phyloP scores from a whole-genome alignment of 2,329 filamentous ascomycete species.

The Aspergillus japonicus region DNA sequence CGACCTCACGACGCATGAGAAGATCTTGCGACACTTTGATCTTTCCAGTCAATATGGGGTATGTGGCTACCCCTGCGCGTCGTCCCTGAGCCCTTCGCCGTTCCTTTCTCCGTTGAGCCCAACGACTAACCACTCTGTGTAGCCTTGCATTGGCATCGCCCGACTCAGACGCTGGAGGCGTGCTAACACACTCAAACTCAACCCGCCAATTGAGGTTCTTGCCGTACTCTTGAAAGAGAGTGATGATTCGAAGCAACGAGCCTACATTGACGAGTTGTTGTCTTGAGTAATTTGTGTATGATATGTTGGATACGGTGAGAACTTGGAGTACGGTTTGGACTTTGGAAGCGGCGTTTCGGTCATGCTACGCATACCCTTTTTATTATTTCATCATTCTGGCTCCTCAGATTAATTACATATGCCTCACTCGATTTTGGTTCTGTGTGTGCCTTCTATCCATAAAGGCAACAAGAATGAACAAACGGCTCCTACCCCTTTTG shows the following conservation, averaged over 20 bases:
- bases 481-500: background rate
- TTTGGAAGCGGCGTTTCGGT: conserved; percentile 13
- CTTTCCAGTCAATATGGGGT: conserved; percentile 89
- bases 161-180: conserved; percentile 84
- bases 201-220: conserved; percentile 85
- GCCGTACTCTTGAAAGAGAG: conserved; percentile 72
- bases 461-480: no score
- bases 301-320: background rate
- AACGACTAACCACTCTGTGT: conserved; percentile 8
- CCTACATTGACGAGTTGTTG: conserved; percentile 57
- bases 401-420: background rate
- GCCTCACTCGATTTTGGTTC: background rate
- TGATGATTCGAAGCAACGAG: conserved; percentile 53
- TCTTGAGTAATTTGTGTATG: conserved; percentile 24
- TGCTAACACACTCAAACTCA: conserved; percentile 76
- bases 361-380: conserved; percentile 14
- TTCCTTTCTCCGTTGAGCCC: background rate
- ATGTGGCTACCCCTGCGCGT: conserved; percentile 45
- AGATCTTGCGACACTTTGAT: conserved; percentile 88
- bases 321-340: conserved; percentile 8
- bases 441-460: background rate
- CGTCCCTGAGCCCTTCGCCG: background rate
- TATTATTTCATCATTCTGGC: background rate
- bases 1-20: conserved; percentile 71
- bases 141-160: conserved; percentile 86